These are phyloP conservation scores for Colletotrichum ledebouriae DNA, from an alignment of 2,329 filamentous ascomycete genomes.

Conservation along the genomic window DNA sequence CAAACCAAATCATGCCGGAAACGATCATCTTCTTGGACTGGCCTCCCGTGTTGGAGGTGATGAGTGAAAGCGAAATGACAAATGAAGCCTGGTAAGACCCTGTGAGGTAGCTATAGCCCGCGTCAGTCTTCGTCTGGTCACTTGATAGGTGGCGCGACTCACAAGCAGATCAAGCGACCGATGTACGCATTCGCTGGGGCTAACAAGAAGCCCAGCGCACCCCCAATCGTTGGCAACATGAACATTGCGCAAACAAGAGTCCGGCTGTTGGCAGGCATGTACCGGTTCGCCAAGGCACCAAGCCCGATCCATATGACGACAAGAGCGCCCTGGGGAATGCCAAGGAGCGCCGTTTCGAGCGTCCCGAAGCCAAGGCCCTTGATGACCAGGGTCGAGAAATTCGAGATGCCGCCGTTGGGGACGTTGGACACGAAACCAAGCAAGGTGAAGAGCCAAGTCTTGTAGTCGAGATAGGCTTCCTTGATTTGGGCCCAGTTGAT, in stretches of 20 bases:
- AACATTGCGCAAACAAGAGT: constrained; percentile 68
- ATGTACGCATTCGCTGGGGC: constrained; percentile 63
- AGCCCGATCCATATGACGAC: constrained; percentile 57
- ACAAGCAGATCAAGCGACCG: constrained; percentile 69
- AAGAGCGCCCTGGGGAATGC: constrained; percentile 55
- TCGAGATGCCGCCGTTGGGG: constrained; percentile 71
- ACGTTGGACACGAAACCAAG: constrained; percentile 67
- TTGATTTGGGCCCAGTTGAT: constrained; percentile 67
- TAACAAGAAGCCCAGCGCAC: constrained; percentile 69
- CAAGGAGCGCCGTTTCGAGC: constrained; percentile 53
- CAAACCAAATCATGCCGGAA: constrained; percentile 72
- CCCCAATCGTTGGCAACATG: constrained; percentile 70
- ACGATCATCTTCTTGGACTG: constrained; percentile 75
- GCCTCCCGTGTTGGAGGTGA: constrained; percentile 64
- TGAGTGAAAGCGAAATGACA: constrained; percentile 58
- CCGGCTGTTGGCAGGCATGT: constrained; percentile 60
- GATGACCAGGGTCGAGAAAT: constrained; percentile 73
- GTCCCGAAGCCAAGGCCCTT: constrained; percentile 66
- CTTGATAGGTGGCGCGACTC: constrained; percentile 39
- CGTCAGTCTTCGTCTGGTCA: background rate
- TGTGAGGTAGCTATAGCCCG: constrained; percentile 48
- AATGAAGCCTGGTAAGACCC: constrained; percentile 57
- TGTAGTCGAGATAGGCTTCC: constrained; percentile 70
- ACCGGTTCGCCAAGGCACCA: constrained; percentile 54
- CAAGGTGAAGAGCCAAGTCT: constrained; percentile 70